These are phyloP conservation scores for Eucalyptus grandis DNA, from an alignment of 345 rosid genomes.

Conservation along the genomic window DNA sequence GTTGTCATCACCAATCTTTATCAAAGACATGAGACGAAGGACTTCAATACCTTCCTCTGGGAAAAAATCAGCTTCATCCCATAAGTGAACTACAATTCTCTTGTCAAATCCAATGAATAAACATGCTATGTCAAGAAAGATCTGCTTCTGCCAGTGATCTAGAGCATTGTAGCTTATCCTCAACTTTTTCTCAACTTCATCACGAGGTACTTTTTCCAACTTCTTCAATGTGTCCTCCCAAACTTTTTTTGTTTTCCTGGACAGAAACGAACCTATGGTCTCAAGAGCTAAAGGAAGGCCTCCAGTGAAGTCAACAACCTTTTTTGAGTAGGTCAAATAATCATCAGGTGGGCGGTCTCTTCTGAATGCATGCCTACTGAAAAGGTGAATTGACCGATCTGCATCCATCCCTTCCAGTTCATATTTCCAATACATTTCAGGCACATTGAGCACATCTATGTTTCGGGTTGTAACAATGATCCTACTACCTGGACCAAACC, in stretches of 20 bases:
- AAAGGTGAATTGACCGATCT: conserved; percentile 1
- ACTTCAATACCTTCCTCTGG: conserved; percentile 8
- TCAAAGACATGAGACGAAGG: conserved; percentile 2
- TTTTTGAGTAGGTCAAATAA: neutral
- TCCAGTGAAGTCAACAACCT: neutral
- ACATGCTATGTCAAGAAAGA: conserved; percentile 5
- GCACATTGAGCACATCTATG: neutral
- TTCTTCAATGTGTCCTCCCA: conserved; percentile 5
- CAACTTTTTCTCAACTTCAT: conserved; percentile 2
- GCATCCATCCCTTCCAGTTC: neutral
- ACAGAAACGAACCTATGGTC: conserved; percentile 2
- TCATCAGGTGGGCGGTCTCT: neutral
- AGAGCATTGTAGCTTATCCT: conserved; percentile 3
- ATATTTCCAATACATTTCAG: neutral
- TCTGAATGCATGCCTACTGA: conserved; percentile 4
- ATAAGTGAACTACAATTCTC: conserved; percentile 1
- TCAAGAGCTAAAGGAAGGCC: conserved; percentile 9
- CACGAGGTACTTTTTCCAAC: conserved; percentile 1
- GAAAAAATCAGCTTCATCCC: conserved; percentile 2
- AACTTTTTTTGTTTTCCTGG: neutral
- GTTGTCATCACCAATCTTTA: conserved; percentile 3
- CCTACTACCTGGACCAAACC: conserved; percentile 7
- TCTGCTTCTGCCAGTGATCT: conserved; percentile 7
- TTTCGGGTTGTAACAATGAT: conserved; percentile 2
- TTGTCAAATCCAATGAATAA: conserved; percentile 1